Conservation (phyloP, 2,329 filamentous ascomycete species). For the Dissoconium aciculare region DNA sequence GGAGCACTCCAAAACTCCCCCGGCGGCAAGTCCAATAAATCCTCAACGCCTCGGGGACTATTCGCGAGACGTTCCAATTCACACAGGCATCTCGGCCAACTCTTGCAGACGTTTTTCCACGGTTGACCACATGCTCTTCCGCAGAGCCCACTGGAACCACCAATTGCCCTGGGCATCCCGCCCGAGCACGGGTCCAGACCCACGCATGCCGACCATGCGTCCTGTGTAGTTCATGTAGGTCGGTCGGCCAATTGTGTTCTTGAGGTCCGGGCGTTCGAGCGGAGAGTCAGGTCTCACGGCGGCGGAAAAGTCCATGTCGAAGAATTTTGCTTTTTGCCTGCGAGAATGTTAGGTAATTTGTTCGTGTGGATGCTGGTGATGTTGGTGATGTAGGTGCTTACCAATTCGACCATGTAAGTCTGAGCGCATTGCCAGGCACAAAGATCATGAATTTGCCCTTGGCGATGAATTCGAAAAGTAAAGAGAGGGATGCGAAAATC, state of each 20-base stretch:
- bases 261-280: background rate
- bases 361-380: background rate
- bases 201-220: background rate
- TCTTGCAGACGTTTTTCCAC: too few relatives aligned
- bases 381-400: background rate
- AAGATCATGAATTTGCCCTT: conserved; percentile 1
- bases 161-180: background rate
- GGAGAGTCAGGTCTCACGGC: too few relatives aligned
- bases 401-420: conserved; percentile 8
- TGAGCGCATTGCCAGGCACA: background rate
- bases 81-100: too few relatives aligned
- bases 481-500: conserved; percentile 4
- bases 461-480: conserved; percentile 3
- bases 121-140: background rate
- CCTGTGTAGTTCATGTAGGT: background rate
- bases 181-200: background rate
- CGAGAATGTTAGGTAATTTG: background rate
- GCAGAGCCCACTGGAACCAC: background rate
- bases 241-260: background rate
- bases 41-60: too few relatives aligned
- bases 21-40: too few relatives aligned
- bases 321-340: conserved; percentile 6
- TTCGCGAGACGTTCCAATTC: too few relatives aligned
- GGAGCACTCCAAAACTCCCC: too few relatives aligned
- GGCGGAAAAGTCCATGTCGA: conserved; percentile 8